Evolutionary conservation across 331 rosid species (phyloP).

Genomic region (Stylosanthes scabra): DNA sequence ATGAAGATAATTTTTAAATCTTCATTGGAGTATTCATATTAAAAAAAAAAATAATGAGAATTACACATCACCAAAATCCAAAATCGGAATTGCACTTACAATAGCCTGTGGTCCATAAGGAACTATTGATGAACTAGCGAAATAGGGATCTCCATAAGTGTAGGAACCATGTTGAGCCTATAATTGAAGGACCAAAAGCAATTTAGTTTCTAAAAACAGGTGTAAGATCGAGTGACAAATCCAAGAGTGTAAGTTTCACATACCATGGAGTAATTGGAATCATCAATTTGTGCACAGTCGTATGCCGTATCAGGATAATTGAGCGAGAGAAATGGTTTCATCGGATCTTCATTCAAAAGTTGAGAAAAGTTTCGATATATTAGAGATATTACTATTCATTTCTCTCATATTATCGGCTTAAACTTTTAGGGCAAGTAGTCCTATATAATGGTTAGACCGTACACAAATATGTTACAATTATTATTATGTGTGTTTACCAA

Average conservation of each 20-base stretch:
- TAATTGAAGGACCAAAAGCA: constrained; percentile 29
- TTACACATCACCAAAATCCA: constrained; percentile 5
- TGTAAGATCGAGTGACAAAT: constrained; percentile 16
- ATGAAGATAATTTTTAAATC: too few species aligned
- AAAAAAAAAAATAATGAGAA: not conserved
- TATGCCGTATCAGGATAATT: constrained; percentile 50
- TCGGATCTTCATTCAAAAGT: constrained; percentile 54
- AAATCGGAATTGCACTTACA: constrained; percentile 51
- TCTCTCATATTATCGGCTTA: too few species aligned
- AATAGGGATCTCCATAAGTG: constrained; percentile 65
- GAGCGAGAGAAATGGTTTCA: constrained; percentile 56
- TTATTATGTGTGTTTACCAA: not conserved
- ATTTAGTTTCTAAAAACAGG: constrained; percentile 31
- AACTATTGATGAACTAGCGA: constrained; percentile 49
- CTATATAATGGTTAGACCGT: too few species aligned
- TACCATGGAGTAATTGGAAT: constrained; percentile 59
- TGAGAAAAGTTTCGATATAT: constrained; percentile 34
- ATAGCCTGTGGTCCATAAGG: constrained; percentile 60
- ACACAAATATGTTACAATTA: too few species aligned
- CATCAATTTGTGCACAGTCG: constrained; percentile 58
- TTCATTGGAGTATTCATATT: too few species aligned
- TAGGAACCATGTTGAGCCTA: constrained; percentile 60
- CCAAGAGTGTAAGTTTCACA: constrained; percentile 36
- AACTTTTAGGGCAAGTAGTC: too few species aligned
- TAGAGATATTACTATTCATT: not conserved